These are phyloP conservation scores for Zygoascus ofunaensis DNA, from an alignment of 805 yeast genomes.

Conservation along the genomic window DNA sequence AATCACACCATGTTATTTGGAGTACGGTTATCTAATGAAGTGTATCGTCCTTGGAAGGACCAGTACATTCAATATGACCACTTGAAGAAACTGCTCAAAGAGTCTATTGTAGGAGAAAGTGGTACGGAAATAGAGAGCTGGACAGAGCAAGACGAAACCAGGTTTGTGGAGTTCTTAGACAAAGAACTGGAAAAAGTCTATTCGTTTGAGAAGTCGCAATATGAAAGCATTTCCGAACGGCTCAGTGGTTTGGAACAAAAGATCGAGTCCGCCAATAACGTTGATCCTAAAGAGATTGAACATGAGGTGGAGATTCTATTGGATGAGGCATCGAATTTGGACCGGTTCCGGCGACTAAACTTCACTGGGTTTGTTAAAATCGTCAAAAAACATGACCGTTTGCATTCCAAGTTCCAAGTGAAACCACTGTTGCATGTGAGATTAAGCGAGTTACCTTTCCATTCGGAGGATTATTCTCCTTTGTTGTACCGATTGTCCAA, in stretches of 20 bases:
- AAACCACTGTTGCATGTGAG: constrained; percentile 83
- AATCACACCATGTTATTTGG: constrained; percentile 64
- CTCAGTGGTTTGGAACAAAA: constrained; percentile 56
- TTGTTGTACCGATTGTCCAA: constrained; percentile 68
- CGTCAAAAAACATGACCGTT: constrained; percentile 90
- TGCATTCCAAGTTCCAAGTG: constrained; percentile 83
- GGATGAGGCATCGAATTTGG: constrained; percentile 72
- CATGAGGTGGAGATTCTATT: constrained; percentile 62
- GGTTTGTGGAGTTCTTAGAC: constrained; percentile 68
- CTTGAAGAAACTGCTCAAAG: constrained; percentile 71
- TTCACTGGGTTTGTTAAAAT: constrained; percentile 92
- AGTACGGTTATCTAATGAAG: constrained; percentile 69
- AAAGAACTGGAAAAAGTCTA: constrained; percentile 86
- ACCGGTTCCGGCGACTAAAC: constrained; percentile 81
- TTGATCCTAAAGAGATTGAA: constrained; percentile 58
- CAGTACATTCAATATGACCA: constrained; percentile 88
- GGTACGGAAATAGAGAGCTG: constrained; percentile 43
- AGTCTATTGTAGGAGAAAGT: constrained; percentile 26
- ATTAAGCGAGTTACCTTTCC: constrained; percentile 79
- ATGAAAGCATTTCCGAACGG: constrained; percentile 54
- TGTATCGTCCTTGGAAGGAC: constrained; percentile 83
- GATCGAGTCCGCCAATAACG: constrained; percentile 35
- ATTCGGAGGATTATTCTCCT: constrained; percentile 92
- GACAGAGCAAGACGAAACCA: constrained; percentile 76
- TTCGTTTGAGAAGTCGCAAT: constrained; percentile 69